These are phyloP conservation scores for Jimgerdemannia lactiflua DNA, from an alignment of 192 early-diverging fungal genomes.

Conservation along the genomic window DNA sequence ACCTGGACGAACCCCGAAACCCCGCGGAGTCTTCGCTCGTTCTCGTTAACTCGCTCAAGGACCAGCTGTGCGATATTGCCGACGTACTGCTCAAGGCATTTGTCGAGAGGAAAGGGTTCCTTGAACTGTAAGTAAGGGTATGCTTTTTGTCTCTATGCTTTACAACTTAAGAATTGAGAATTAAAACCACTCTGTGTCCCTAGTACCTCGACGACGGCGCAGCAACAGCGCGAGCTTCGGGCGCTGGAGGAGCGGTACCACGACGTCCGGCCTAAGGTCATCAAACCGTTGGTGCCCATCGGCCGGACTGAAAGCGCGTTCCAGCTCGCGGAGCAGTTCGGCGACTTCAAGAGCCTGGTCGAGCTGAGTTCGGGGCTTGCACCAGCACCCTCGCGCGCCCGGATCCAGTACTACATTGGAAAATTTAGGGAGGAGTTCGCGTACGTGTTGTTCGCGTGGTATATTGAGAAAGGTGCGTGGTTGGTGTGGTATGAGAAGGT, in stretches of 20 bases:
- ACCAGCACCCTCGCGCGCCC: neutral
- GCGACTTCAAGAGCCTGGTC: slow-evolving; percentile 27
- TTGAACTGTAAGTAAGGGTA: slow-evolving; percentile 21
- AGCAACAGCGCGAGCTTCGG: slow-evolving; percentile 3
- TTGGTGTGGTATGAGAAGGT: neutral
- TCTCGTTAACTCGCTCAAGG: slow-evolving; percentile 12
- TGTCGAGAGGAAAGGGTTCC: slow-evolving; percentile 23
- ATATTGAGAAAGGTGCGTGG: slow-evolving; percentile 23
- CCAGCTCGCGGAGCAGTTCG: slow-evolving; percentile 22
- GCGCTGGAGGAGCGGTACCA: neutral
- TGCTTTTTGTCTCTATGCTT: neutral
- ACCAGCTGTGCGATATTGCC: slow-evolving; percentile 31
- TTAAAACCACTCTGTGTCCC: neutral
- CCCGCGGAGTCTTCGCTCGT: neutral
- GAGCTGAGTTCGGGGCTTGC: slow-evolving; percentile 14
- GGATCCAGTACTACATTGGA: slow-evolving; percentile 11
- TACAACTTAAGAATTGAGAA: neutral
- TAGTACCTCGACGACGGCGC: slow-evolving; percentile 5
- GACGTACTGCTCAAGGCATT: slow-evolving; percentile 29
- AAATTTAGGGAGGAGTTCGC: slow-evolving; percentile 34
- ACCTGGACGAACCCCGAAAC: neutral
- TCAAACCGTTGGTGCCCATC: slow-evolving; percentile 8
- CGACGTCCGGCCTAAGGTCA: neutral
- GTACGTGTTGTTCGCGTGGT: slow-evolving; percentile 27
- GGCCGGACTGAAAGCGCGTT: slow-evolving; percentile 17